Evolutionary conservation across 176 grass and related monocot genomes (phyloP), one percentile per base, ranked within the genome.

Genomic region (Triticum aestivum): DNA sequence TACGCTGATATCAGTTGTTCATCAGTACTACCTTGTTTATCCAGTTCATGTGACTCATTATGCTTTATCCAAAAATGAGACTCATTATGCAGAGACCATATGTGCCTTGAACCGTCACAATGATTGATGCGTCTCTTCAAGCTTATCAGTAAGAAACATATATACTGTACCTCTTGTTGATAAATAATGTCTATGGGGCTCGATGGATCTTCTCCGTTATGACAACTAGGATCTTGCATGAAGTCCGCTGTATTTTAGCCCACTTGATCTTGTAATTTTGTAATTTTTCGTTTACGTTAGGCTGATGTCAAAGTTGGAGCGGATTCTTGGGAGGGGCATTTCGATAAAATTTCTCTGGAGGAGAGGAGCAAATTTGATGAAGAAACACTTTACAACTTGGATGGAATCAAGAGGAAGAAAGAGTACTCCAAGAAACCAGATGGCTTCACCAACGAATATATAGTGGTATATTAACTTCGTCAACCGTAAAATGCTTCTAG

Each of bases 311-410:
- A 85, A 85, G 82, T 73, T 52, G 29, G 9, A 12, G 24, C 0
- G 24, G 9, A 75, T 34, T 80, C 77, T 11, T 89, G 77, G 77
- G 69, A 89, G 24, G 77, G 33, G 27, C 47, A 68, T 20, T 89
- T 85, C 13, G 77, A 85, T 10, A 85, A 67, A 84, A 64, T 84
- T 72, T 79, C 87, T 65, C 37, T 85, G 0, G 68, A 74, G 23
- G 87, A 80, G 58, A 79, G 87, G 59, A 80, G 29, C 12, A 85
- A 88, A 67, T 85, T 89, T 75, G 82, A 89, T 59, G 82, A 89
- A 56, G 61, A 85, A 81, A 89, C 87, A 14, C 82, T 85, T 2
- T 80, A 23, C 34, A 85, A 80, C 8, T 30, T 89, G 82, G 44
- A 89, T 11, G 87, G 87, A 17, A 73, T 89, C 24, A 85, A 75